These are phyloP conservation scores for Emydomyces testavorans DNA, from an alignment of 2,329 filamentous ascomycete species.

Conservation along the genomic window DNA sequence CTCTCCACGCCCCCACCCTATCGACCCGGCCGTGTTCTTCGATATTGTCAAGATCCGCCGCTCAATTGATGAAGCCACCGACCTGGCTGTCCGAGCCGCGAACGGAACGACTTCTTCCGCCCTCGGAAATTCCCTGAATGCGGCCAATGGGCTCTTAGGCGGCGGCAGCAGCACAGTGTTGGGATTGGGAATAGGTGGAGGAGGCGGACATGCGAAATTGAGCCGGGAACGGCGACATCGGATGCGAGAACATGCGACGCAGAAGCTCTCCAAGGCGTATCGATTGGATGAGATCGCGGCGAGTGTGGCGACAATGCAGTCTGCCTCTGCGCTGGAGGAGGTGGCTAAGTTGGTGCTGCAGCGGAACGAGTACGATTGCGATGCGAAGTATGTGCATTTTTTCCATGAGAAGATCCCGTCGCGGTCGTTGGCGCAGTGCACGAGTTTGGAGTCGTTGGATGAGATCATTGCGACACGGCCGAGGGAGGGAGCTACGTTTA, in stretches of 20 bases:
- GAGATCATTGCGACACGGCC: slow-evolving; percentile 56
- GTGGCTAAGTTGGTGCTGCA: slow-evolving; percentile 63
- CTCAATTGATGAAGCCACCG: slow-evolving; percentile 68
- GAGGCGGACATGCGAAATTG: slow-evolving; percentile 52
- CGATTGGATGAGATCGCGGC: slow-evolving; percentile 71
- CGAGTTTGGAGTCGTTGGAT: slow-evolving; percentile 53
- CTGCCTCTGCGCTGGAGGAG: slow-evolving; percentile 63
- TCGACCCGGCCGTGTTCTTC: slow-evolving; percentile 71
- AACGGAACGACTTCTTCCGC: slow-evolving; percentile 58
- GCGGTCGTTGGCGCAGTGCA: slow-evolving; percentile 59
- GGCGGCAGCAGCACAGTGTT: slow-evolving; percentile 41
- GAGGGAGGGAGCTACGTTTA: slow-evolving; percentile 53
- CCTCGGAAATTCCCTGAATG: slow-evolving; percentile 46
- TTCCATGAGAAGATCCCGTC: slow-evolving; percentile 84
- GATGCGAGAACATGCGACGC: slow-evolving; percentile 69
- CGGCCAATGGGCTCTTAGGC: slow-evolving; percentile 40
- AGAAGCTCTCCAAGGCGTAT: slow-evolving; percentile 66
- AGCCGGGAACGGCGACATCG: slow-evolving; percentile 66
- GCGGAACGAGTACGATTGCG: slow-evolving; percentile 53
- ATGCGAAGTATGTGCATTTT: slow-evolving; percentile 82
- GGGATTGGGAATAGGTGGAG: slow-evolving; percentile 45
- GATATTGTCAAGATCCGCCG: slow-evolving; percentile 73
- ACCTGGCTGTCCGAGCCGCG: slow-evolving; percentile 63
- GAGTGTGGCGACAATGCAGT: slow-evolving; percentile 74
- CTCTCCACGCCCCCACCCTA: slow-evolving; percentile 60